These are phyloP conservation scores for Funneliformis geosporum DNA, from an alignment of 192 early-diverging fungal genomes.

Conservation along the genomic window DNA sequence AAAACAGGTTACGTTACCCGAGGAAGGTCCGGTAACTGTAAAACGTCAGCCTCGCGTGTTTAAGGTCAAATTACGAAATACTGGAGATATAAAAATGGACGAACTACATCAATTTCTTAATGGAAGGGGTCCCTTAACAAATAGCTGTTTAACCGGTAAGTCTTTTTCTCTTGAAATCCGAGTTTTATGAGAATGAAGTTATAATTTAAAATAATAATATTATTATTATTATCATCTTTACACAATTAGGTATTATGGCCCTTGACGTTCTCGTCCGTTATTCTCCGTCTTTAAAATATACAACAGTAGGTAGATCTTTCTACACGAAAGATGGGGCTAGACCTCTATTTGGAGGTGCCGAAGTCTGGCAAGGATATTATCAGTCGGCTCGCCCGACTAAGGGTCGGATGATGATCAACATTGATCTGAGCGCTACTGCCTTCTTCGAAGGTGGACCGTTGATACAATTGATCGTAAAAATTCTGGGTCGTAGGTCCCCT, in stretches of 20 bases:
- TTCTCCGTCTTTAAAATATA: conserved; percentile 67
- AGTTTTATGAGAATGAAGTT: neutral
- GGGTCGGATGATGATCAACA: conserved; percentile 65
- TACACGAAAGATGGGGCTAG: conserved; percentile 67
- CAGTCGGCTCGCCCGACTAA: conserved; percentile 68
- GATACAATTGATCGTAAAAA: conserved; percentile 64
- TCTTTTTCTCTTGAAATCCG: neutral
- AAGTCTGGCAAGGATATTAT: conserved; percentile 93
- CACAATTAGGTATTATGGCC: conserved; percentile 52
- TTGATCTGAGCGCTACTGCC: conserved; percentile 69
- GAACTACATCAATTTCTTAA: conserved; percentile 55
- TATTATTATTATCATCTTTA: neutral
- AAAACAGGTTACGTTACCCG: conserved; percentile 45
- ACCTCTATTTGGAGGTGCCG: conserved; percentile 66
- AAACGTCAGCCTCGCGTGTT: conserved; percentile 56
- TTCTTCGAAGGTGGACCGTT: conserved; percentile 69
- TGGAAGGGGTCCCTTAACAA: conserved; percentile 42
- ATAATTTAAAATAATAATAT: neutral
- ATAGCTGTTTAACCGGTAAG: conserved; percentile 39
- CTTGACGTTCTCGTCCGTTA: conserved; percentile 84
- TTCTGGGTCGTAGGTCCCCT: conserved; percentile 54
- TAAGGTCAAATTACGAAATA: conserved; percentile 62
- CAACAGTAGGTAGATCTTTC: conserved; percentile 85
- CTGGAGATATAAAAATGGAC: conserved; percentile 67
- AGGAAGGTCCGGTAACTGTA: conserved; percentile 35